Percentiles rank a stretch among this genome's conserved stretches.
phyloP scores from a whole-genome alignment of 225 moss, liverwort and hornwort genomes.

The Bryoerythrophyllum caledonicum region DNA sequence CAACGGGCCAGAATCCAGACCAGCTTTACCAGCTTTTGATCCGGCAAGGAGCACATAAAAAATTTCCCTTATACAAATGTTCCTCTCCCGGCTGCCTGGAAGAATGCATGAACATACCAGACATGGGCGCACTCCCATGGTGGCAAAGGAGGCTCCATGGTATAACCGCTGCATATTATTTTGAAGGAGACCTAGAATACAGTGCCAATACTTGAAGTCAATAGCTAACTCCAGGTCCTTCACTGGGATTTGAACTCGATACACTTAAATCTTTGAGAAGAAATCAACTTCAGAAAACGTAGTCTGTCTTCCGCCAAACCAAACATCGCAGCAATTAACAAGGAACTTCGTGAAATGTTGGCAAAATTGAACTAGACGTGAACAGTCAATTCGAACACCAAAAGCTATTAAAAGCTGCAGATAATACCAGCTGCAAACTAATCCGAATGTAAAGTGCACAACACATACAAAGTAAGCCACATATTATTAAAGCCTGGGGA shows the following conservation, averaged over 20 bases:
- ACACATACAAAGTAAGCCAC: background rate
- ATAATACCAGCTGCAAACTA: slow-evolving; percentile 1
- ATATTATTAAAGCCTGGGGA: background rate
- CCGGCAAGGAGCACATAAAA: slow-evolving; percentile 1
- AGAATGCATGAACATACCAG: slow-evolving; percentile 50
- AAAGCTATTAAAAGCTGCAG: background rate
- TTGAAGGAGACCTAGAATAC: slow-evolving; percentile 69
- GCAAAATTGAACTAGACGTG: slow-evolving; percentile 7
- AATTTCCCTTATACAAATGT: background rate
- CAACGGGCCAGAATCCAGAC: background rate
- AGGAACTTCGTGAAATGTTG: background rate
- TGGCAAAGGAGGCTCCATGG: slow-evolving; percentile 93
- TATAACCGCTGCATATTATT: slow-evolving; percentile 82
- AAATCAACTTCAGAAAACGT: background rate
- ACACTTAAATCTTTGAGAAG: background rate
- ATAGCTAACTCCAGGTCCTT: slow-evolving; percentile 27
- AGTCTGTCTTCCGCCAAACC: slow-evolving; percentile 1
- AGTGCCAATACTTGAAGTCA: slow-evolving; percentile 29
- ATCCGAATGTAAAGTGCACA: background rate
- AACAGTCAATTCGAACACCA: background rate
- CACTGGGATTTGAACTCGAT: slow-evolving; percentile 22
- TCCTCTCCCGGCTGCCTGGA: slow-evolving; percentile 12
- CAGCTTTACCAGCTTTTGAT: slow-evolving; percentile 10
- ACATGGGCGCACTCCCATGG: slow-evolving; percentile 96
- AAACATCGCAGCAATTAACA: slow-evolving; percentile 16